Evolutionary conservation across 2,329 filamentous ascomycete species (phyloP), one percentile per base, ranked within the genome.

Genomic region (Arthroderma sp.): DNA sequence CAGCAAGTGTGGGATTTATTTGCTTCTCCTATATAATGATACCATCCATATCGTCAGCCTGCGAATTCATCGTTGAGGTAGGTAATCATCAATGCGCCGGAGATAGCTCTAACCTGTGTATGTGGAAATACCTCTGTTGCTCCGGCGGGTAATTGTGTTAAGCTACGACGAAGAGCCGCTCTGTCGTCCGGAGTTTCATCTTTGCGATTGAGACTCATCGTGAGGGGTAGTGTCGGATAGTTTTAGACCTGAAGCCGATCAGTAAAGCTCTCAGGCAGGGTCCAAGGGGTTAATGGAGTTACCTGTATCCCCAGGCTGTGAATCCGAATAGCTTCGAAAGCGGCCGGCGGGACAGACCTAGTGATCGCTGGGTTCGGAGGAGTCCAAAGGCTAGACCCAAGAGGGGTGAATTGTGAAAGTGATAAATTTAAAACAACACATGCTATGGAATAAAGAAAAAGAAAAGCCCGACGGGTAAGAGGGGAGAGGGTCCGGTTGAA

Each of bases 161-260:
- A 19, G 31, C 41, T 21, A n/a, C 35, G 37, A 28, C 23, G 23
- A 15, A 56, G 21, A 15, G 43, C 55, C 7, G 51, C 37, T 13
- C 51, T 54, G 51, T 54, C 21, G 33, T 38, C 47, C 7, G 51
- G 51, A 25, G 6, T 39, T n/a, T 51, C 41, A 38, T 58, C 53
- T 38, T 58, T 55, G 35, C 57, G 57, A 25, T 55, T 39, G 39
- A 58, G 57, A 52, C 57, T 58, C 57, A 58, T 58, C 15, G 52
- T 58, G 57, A 25, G 43, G 17, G 38, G 47, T 17, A 17, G 19
- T 9, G n/a, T 51, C 15, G 47, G 28, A 23, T 47, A 47, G 41
- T 21, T 11, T 23, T 23, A 25, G 19, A 5, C 47, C 47, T 17
- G 13, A n/a, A 35, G 13, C 25, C 17, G n/a, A 19, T 35, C 47